These are phyloP conservation scores for Sicyos edulis DNA, from an alignment of 306 rosid species.

Conservation along the genomic window DNA sequence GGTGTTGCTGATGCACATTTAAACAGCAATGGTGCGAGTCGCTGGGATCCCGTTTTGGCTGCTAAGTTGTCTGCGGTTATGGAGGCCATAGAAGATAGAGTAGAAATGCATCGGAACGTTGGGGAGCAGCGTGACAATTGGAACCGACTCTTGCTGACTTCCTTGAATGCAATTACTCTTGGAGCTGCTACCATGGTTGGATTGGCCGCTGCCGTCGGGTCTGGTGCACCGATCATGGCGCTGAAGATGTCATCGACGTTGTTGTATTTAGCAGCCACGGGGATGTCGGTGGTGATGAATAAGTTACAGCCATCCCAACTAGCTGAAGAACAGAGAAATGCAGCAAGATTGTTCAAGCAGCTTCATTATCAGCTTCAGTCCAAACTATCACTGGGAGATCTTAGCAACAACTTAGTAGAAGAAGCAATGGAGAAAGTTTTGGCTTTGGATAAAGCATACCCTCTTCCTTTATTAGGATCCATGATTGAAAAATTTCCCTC, in stretches of 20 bases:
- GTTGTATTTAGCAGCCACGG: constrained; percentile 58
- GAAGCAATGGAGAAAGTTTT: constrained; percentile 61
- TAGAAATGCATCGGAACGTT: constrained; percentile 66
- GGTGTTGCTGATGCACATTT: constrained; percentile 16
- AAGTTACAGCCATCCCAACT: constrained; percentile 83
- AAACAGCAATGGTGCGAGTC: neutral
- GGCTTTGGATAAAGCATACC: constrained; percentile 75
- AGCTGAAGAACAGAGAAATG: constrained; percentile 63
- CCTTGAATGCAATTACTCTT: constrained; percentile 54
- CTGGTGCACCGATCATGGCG: constrained; percentile 35
- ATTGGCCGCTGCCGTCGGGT: constrained; percentile 32
- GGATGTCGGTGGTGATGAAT: constrained; percentile 52
- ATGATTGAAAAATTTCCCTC: constrained; percentile 72
- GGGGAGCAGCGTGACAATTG: constrained; percentile 79
- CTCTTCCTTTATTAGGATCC: constrained; percentile 68
- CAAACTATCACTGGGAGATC: constrained; percentile 29
- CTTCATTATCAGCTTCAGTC: constrained; percentile 45
- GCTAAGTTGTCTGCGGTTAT: constrained; percentile 43
- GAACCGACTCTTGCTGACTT: constrained; percentile 53
- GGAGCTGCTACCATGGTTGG: constrained; percentile 67
- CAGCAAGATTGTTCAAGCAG: constrained; percentile 65
- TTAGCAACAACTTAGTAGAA: constrained; percentile 23
- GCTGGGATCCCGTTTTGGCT: neutral
- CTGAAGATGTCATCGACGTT: constrained; percentile 56
- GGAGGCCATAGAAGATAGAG: constrained; percentile 57